These are phyloP conservation scores for Fusarium lateritium DNA, from an alignment of 2,329 filamentous ascomycete species.

Conservation along the genomic window DNA sequence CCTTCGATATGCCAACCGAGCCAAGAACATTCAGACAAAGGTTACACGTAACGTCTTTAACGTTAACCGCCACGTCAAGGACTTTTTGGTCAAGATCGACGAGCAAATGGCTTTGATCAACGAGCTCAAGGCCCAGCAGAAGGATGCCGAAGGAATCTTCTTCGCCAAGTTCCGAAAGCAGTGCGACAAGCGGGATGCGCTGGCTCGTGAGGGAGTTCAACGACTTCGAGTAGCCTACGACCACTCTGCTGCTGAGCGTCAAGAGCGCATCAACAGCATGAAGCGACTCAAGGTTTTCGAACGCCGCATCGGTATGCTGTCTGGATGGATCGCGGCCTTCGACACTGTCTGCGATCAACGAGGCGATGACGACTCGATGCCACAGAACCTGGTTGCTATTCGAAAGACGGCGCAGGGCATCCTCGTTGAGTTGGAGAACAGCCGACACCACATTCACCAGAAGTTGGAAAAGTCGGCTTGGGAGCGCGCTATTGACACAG, in stretches of 20 bases:
- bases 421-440: constrained; percentile 88
- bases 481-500: constrained; percentile 90
- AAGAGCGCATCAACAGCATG: constrained; percentile 84
- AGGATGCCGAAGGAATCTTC: constrained; percentile 85
- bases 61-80: constrained; percentile 98
- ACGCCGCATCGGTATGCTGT: constrained; percentile 87
- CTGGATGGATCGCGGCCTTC: constrained; percentile 93
- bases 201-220: constrained; percentile 82
- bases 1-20: constrained; percentile 94
- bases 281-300: constrained; percentile 87
- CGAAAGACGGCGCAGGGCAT: constrained; percentile 92
- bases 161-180: constrained; percentile 94
- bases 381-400: constrained; percentile 79
- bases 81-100: constrained; percentile 99
- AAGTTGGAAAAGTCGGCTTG: constrained; percentile 84
- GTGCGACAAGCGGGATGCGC: constrained; percentile 83
- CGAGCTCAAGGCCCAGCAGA: constrained; percentile 92
- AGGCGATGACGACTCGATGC: constrained; percentile 67
- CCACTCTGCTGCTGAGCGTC: constrained; percentile 81
- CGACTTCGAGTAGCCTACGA: constrained; percentile 89
- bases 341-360: constrained; percentile 83
- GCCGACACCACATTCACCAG: constrained; percentile 91
- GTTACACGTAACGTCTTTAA: constrained; percentile 99
- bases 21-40: constrained; percentile 99
- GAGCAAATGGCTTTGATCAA: constrained; percentile 98